A percentile compares a stretch with the other conserved stretches of the same genome.
Evolutionary conservation across 805 yeast genomes (phyloP).

Genomic region (Priceomyces carsonii): DNA sequence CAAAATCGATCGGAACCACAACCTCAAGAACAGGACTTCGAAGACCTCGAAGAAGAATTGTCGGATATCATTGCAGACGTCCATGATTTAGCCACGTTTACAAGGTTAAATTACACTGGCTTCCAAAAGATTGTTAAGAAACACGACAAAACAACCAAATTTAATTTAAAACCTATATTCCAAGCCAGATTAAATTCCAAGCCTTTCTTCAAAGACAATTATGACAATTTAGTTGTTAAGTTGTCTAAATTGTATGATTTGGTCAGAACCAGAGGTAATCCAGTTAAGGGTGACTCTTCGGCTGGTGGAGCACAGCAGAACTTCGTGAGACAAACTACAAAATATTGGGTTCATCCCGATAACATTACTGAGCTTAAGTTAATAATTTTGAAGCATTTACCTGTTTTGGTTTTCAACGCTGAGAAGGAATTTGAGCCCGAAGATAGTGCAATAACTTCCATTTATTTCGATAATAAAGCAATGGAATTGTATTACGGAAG

Average conservation of each 20-base stretch:
- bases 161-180: conserved; percentile 82
- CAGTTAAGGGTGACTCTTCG: conserved; percentile 89
- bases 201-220: conserved; percentile 94
- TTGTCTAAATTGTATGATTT: conserved; percentile 86
- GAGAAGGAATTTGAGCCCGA: conserved; percentile 94
- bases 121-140: conserved; percentile 95
- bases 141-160: conserved; percentile 84
- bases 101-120: conserved; percentile 93
- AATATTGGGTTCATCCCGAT: conserved; percentile 99
- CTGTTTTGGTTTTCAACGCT: conserved; percentile 94
- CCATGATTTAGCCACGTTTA: conserved; percentile 92
- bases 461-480: conserved; percentile 87
- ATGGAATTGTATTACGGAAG: conserved; percentile 94
- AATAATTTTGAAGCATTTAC: conserved; percentile 89
- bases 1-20: conserved; percentile 29
- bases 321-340: conserved; percentile 97
- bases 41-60: conserved; percentile 44
- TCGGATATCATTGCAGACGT: conserved; percentile 92
- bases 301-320: conserved; percentile 99
- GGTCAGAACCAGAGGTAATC: conserved; percentile 95
- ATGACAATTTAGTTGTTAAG: conserved; percentile 85
- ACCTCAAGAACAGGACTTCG: conserved; percentile 44
- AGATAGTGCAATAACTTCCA: conserved; percentile 95
- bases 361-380: conserved; percentile 95
- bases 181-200: conserved; percentile 90